Evolutionary conservation across 78 protist species (phyloP).

Genomic region (Cavenderia fasciculata): DNA sequence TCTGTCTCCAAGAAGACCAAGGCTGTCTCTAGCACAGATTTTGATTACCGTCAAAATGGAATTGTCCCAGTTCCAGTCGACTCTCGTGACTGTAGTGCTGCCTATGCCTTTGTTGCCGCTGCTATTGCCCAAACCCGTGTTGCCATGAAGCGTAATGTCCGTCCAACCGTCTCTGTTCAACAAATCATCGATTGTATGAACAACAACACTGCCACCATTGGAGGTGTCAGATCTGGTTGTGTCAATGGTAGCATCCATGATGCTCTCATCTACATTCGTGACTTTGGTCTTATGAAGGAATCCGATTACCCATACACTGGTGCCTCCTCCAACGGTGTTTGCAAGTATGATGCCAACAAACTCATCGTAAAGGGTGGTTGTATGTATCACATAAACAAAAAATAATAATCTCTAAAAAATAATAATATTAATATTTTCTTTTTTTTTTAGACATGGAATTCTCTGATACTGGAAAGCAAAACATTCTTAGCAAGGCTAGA

Average conservation of each 20-base stretch:
- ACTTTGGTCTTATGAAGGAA: conserved; percentile 12
- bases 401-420: too few relatives aligned
- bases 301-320: conserved; percentile 48
- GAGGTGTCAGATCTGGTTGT: not conserved
- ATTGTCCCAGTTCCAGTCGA: conserved; percentile 60
- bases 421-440: too few relatives aligned
- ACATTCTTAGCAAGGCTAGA: conserved; percentile 21
- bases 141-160: conserved; percentile 30
- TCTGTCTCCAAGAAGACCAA: too few relatives aligned
- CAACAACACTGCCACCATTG: too few relatives aligned
- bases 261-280: conserved; percentile 34
- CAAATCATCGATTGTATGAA: conserved; percentile 47
- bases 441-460: not conserved
- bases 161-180: conserved; percentile 36
- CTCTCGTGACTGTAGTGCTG: conserved; percentile 21
- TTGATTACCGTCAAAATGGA: conserved; percentile 58
- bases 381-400: too few relatives aligned
- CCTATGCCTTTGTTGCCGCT: conserved; percentile 59
- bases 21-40: conserved; percentile 11
- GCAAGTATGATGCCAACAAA: not conserved
- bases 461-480: conserved; percentile 23
- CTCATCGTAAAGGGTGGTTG: conserved; percentile 47
- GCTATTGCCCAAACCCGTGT: conserved; percentile 45
- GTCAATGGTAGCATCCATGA: conserved; percentile 18
- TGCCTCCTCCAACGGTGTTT: not conserved